Percentiles rank a stretch among this genome's conserved stretches.
Conservation (phyloP, 306 rosid species). For the Pterocarpus santalinus region DNA sequence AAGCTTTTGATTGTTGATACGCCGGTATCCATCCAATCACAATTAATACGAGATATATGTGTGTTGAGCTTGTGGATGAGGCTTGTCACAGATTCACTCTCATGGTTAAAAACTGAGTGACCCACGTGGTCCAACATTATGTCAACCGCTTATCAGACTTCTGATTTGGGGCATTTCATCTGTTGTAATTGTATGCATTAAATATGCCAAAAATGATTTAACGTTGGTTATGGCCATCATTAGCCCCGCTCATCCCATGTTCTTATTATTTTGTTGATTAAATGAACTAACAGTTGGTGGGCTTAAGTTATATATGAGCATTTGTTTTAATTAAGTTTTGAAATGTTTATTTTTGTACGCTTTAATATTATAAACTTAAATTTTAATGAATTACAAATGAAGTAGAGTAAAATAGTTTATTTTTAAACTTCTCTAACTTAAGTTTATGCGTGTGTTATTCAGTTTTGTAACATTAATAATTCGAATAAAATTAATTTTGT, state of each 20-base stretch:
- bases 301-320: no score
- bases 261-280: no score
- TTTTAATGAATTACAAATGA: no score
- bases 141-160: neutral
- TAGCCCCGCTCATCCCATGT: neutral
- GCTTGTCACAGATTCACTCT: neutral
- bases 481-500: no score
- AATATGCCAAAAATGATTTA: slow-evolving; percentile 33
- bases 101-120: slow-evolving; percentile 12
- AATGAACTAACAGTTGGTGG: no score
- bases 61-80: neutral
- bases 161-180: slow-evolving; percentile 21
- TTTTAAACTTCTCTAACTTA: no score
- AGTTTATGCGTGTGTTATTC: no score
- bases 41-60: neutral
- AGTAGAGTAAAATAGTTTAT: no score
- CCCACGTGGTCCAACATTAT: slow-evolving; percentile 37
- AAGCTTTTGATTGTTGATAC: neutral
- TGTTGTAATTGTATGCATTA: neutral
- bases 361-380: no score
- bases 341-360: no score
- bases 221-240: neutral
- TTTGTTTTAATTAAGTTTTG: no score
- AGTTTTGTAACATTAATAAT: no score
- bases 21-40: neutral